phyloP scores from a whole-genome alignment of 1,139 yeast genomes.

The Arxiozyma heterogenica region DNA sequence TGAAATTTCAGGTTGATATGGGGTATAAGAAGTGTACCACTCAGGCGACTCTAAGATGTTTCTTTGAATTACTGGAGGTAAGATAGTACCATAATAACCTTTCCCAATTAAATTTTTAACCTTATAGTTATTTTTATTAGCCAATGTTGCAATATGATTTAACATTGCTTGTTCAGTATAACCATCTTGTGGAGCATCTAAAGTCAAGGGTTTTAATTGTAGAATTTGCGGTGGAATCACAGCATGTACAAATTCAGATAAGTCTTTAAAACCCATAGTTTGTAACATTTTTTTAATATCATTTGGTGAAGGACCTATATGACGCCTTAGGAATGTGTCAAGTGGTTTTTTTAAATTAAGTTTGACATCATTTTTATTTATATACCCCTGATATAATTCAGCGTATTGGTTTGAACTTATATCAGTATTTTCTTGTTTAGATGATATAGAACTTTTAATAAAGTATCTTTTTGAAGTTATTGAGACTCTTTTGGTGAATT shows the following conservation, averaged over 20 bases:
- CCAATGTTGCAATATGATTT: constrained; percentile 55
- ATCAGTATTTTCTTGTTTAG: not conserved
- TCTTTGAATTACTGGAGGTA: constrained; percentile 90
- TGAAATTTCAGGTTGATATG: constrained; percentile 95
- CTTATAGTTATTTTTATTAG: constrained; percentile 61
- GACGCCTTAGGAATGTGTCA: constrained; percentile 86
- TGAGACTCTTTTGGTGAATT: not conserved
- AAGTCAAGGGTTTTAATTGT: constrained; percentile 51
- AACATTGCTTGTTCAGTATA: constrained; percentile 76
- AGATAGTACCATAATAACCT: constrained; percentile 84
- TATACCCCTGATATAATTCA: not conserved
- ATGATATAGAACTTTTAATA: not conserved
- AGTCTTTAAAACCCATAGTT: constrained; percentile 54
- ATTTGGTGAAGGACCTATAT: constrained; percentile 69
- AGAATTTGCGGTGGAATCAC: constrained; percentile 76
- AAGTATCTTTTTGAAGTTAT: not conserved
- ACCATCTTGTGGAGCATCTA: constrained; percentile 53
- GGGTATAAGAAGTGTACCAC: constrained; percentile 98
- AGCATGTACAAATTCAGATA: constrained; percentile 58
- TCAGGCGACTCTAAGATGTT: constrained; percentile 88
- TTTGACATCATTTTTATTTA: not conserved
- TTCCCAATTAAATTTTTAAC: constrained; percentile 76
- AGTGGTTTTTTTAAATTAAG: constrained; percentile 26
- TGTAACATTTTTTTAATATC: constrained; percentile 59
- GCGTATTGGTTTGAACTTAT: constrained; percentile 2